Conservation (phyloP, 306 rosid species). For the Begonia masoniana region DNA sequence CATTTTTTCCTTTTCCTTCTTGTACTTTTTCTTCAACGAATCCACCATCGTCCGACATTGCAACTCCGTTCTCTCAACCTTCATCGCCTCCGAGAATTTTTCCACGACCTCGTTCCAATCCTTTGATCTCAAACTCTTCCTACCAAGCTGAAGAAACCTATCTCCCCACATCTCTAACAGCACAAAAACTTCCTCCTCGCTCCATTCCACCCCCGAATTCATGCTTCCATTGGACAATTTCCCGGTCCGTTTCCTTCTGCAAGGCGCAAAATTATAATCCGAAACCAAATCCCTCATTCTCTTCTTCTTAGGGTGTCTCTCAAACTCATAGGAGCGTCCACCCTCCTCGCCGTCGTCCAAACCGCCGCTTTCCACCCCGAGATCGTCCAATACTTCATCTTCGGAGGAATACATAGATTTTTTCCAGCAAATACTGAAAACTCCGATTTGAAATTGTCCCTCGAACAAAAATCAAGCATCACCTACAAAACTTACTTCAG, state of each 20-base stretch:
- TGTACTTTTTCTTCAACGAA: too few relatives aligned
- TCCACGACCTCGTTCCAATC: constrained; percentile 66
- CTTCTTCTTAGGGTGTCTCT: constrained; percentile 41
- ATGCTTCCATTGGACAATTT: constrained; percentile 13
- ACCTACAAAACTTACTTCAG: too few relatives aligned
- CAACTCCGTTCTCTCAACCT: constrained; percentile 24
- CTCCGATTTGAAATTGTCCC: too few relatives aligned
- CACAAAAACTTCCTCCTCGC: constrained; percentile 48
- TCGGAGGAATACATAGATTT: too few relatives aligned
- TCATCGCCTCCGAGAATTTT: constrained; percentile 48
- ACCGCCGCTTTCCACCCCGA: too few relatives aligned
- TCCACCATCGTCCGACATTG: constrained; percentile 25
- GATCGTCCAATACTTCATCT: too few relatives aligned
- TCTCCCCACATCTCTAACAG: constrained; percentile 77
- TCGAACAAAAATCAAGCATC: too few relatives aligned
- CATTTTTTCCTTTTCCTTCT: too few relatives aligned
- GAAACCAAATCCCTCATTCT: constrained; percentile 28
- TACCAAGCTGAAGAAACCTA: constrained; percentile 54
- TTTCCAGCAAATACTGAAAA: too few relatives aligned
- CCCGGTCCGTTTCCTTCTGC: constrained; percentile 6
- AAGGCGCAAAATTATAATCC: constrained; percentile 34
- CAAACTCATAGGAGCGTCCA: constrained; percentile 26
- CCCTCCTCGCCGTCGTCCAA: too few relatives aligned
- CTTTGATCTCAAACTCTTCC: constrained; percentile 70
- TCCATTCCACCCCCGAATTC: constrained; percentile 30